Percentiles rank a stretch among this genome's conserved stretches.
Evolutionary conservation across 2,329 filamentous ascomycete genomes (phyloP).

Genomic region (Fusarium sp.): DNA sequence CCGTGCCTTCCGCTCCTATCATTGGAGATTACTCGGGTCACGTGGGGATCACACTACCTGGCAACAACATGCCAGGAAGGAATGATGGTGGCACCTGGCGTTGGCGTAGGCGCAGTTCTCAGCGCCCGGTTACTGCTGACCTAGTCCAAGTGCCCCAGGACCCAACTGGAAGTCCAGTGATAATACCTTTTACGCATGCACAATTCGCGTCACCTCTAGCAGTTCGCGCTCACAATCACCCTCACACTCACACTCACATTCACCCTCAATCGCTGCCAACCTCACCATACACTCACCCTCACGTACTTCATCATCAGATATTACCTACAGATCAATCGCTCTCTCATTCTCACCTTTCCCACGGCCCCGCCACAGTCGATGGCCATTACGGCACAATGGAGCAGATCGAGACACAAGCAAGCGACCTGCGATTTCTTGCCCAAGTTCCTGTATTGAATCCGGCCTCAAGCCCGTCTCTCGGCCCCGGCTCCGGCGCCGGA

Average conservation of each 20-base stretch:
- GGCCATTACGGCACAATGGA: conserved; percentile 58
- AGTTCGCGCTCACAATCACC: conserved; percentile 24
- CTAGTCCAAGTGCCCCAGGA: conserved; percentile 4
- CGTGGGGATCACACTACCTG: conserved; percentile 24
- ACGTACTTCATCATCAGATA: conserved; percentile 23
- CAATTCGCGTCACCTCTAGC: conserved; percentile 34
- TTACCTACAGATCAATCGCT: conserved; percentile 15
- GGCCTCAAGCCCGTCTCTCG: conserved; percentile 38
- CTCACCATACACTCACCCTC: conserved; percentile 13
- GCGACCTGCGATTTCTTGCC: conserved; percentile 65
- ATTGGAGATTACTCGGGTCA: conserved; percentile 23
- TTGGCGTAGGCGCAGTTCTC: conserved; percentile 32
- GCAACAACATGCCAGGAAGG: conserved; percentile 4
- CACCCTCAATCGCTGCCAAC: conserved; percentile 11
- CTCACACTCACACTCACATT: conserved; percentile 11
- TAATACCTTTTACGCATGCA: conserved; percentile 35
- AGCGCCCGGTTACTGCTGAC: conserved; percentile 16
- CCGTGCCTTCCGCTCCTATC: conserved; percentile 8
- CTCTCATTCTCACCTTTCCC: conserved; percentile 10
- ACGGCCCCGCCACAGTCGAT: conserved; percentile 24
- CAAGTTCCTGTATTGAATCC: conserved; percentile 52
- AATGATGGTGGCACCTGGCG: conserved; percentile 34
- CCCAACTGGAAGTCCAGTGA: conserved; percentile 17
- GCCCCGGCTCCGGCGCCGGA: conserved; percentile 37
- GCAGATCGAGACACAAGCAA: conserved; percentile 66